Evolutionary conservation across 495 filamentous ascomycete genomes (phyloP), one percentile per base, ranked within the genome.

Genomic region (Pyronema domesticum): DNA sequence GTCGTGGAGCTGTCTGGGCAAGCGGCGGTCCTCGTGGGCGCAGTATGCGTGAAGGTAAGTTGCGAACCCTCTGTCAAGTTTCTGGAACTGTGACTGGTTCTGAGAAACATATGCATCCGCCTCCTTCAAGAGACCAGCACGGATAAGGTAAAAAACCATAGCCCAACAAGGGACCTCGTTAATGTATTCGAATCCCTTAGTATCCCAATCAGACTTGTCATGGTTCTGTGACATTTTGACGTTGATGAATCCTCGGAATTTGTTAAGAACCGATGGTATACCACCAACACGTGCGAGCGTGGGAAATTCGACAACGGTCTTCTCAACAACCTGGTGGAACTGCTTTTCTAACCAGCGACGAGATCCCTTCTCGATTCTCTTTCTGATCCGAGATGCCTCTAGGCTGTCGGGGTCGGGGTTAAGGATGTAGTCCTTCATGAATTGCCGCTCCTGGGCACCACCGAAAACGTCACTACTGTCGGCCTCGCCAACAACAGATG

Each of bases 201-300:
- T 42, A 18, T 62, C 58, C 63, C 63, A 66, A 47, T 65, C 58
- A 6, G 59, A 56, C 14, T 40, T 51, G 36, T 64, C 62, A 36
- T 58, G 57, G 46, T 64, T 64, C 6, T 45, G 35, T 3, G 58
- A 52, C 46, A 62, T 53, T 30, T 60, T 65, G 35, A 65, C 60
- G 42, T 62, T 79, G 64, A 96, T 82, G 62, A 87, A 99, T 1
- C 86, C 91, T 55, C 86, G 83, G 64, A 95, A 80, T 70, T 91
- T 93, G 72, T 87, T 91, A 57, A 86, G 72, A 1, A 83, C 78
- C 45, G 85, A 85, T 0, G 91, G 91, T 37, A 86, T 78, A 55
- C 91, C 91, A 36, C 91, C 91, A 52, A 95, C 71, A 62, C 85
- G 86, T 8, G 91, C 93, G 65, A 95, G 87, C 47, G 80, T 76